Evolutionary conservation across 345 rosid species (phyloP).

Genomic region (Lepidium didymum): DNA sequence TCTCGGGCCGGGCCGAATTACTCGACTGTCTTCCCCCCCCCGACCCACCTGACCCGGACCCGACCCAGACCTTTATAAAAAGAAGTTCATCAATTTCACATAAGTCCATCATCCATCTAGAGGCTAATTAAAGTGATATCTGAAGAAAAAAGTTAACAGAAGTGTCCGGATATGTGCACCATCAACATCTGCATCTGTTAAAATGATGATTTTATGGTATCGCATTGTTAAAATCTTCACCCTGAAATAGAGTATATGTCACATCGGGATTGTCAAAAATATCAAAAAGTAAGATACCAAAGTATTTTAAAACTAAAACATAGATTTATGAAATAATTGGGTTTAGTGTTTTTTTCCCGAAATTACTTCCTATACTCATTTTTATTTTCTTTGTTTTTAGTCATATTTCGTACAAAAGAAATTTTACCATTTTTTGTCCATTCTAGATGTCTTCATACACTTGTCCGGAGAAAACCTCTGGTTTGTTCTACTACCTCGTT

Average conservation of each 20-base stretch:
- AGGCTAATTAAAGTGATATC: slow-evolving; percentile 54
- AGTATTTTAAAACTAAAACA: no score
- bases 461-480: no score
- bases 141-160: slow-evolving; percentile 81
- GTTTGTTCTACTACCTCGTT: no score
- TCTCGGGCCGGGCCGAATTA: slow-evolving; percentile 7
- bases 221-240: slow-evolving; percentile 89
- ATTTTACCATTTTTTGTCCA: no score
- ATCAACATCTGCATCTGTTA: slow-evolving; percentile 99
- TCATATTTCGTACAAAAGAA: no score
- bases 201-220: slow-evolving; percentile 86
- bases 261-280: background rate
- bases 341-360: no score
- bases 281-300: background rate
- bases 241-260: slow-evolving; percentile 38
- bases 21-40: background rate
- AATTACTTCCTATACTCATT: no score
- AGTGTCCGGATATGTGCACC: slow-evolving; percentile 98
- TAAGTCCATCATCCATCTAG: background rate
- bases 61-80: slow-evolving; percentile 36
- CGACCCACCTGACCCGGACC: background rate
- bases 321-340: no score
- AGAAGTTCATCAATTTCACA: background rate
- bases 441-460: no score
- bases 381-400: no score